Conservation (phyloP, 495 filamentous ascomycete genomes). For the Neurospora sp. region DNA sequence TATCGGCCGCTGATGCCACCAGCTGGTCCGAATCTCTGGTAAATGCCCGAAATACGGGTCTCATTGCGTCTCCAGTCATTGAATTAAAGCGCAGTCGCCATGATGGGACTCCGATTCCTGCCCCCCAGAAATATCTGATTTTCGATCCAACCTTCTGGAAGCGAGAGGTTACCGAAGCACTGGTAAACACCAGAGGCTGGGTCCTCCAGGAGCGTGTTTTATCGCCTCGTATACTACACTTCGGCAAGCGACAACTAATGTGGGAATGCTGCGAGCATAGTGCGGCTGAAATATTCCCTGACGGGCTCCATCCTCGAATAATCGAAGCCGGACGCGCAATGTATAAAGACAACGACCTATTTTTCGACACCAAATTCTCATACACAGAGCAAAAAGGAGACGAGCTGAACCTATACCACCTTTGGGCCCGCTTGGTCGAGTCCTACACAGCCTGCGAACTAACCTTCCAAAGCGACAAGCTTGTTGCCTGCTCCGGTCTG, state of each 20-base stretch:
- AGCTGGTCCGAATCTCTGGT: background rate
- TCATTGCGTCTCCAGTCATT: background rate
- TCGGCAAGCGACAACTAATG: background rate
- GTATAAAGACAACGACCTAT: background rate
- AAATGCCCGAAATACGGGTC: background rate
- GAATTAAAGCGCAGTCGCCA: background rate
- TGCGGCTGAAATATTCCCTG: background rate
- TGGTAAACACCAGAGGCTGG: background rate
- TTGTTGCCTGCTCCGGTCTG: background rate
- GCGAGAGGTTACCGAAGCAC: background rate
- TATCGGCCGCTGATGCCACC: background rate
- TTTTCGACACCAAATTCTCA: background rate
- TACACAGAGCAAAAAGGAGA: background rate
- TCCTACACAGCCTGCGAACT: background rate
- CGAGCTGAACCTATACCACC: background rate
- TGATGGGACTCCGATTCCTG: background rate
- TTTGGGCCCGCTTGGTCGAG: background rate
- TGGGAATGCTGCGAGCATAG: conserved; percentile 4
- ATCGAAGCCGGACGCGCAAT: background rate
- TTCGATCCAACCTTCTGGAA: background rate
- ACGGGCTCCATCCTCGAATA: background rate
- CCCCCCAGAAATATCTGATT: background rate
- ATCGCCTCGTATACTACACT: conserved; percentile 2
- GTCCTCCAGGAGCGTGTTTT: conserved; percentile 1
- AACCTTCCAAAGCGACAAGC: conserved; percentile 2